These are phyloP conservation scores for Pyrenula aspistea DNA, from an alignment of 495 filamentous ascomycete species.

Conservation along the genomic window DNA sequence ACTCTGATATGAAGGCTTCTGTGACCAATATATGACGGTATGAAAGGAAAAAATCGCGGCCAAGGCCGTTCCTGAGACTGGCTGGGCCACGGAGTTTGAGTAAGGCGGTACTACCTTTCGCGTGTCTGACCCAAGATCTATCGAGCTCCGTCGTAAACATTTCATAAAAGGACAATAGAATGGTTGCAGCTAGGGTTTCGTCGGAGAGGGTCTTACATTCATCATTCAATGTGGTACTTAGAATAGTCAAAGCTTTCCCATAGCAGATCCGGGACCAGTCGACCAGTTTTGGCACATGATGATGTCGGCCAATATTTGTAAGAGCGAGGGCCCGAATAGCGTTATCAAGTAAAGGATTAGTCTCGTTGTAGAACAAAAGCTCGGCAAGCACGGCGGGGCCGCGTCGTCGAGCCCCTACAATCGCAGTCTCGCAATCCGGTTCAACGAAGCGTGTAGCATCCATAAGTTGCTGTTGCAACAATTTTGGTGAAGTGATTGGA, in stretches of 20 bases:
- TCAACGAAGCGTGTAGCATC: background rate
- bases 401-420: background rate
- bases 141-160: constrained; percentile 16
- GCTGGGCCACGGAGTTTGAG: constrained; percentile 21
- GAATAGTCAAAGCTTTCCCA: background rate
- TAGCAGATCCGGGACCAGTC: background rate
- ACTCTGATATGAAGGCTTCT: constrained; percentile 14
- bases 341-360: background rate
- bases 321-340: background rate
- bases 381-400: background rate
- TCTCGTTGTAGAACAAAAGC: background rate
- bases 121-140: constrained; percentile 23
- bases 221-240: background rate
- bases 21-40: constrained; percentile 22
- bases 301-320: background rate
- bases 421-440: background rate
- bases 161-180: constrained; percentile 23
- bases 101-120: constrained; percentile 20
- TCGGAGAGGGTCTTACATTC: background rate
- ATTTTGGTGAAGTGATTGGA: background rate
- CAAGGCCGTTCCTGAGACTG: constrained; percentile 19
- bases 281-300: background rate
- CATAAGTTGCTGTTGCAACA: background rate
- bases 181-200: constrained; percentile 14
- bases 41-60: constrained; percentile 18